Evolutionary conservation across 495 filamentous ascomycete species (phyloP), one percentile per base, ranked within the genome.

Genomic region (Aspergillus biplanus): DNA sequence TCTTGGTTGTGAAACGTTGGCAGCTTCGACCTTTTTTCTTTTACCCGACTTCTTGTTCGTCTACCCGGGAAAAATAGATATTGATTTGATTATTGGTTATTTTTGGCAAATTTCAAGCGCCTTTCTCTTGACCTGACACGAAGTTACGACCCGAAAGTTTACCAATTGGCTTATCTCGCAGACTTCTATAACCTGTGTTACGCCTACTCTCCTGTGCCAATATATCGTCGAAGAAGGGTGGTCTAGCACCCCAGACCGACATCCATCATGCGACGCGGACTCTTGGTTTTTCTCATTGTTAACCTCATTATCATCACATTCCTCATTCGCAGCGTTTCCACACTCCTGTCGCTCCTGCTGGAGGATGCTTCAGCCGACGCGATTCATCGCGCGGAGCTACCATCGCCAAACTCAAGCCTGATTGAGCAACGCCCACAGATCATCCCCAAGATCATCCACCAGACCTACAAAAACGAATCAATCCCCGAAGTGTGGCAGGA

Each of bases 391-490:
- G 76, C 86, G 9, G 87, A 90, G 56, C 80, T 90, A 50, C 87
- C 86, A 1, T 83, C 86, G 18, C 88, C 87, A 1, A 86, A 86
- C 63, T 88, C 86, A 0, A 82, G 82, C 32, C 59, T 86, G 72
- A 82, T 87, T 54, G 83, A 85, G 65, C 75, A 78, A 53, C 81
- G 84, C 39, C 83, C 85, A 9, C 85, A 88, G 65, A 75, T 91
- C 56, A 93, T 96, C 56, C 92, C 92, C 39, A 94, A 93, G 79
- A 94, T 96, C 63, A 91, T 96, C 59, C 92, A 96, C 72, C 92
- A 96, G 71, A 92, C 93, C 33, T 96, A 91, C 73, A 85, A 86
- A 63, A 92, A 93, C 71, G 84, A 89, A 56, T 85, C 82, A 9
- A 89, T 96, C 54, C 92, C 92, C 0, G 82, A 78, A 61, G 85